Conservation (phyloP, 768 basidiomycete genomes). For the Leccinum boreale region DNA sequence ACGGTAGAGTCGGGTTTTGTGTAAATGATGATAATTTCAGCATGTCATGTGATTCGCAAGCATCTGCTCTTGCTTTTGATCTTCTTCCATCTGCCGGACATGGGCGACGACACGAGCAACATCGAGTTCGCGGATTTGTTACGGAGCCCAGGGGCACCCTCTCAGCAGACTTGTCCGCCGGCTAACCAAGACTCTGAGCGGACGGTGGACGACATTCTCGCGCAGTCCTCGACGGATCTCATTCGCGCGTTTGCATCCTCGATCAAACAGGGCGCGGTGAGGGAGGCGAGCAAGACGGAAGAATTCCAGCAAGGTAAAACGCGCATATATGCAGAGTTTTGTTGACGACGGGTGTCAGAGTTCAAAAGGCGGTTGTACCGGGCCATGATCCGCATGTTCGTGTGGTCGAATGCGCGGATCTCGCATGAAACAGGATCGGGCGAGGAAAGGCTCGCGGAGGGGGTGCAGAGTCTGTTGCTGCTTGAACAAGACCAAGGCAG, state of each 20-base stretch:
- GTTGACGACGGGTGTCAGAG: conserved; percentile 18
- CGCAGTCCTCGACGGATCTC: conserved; percentile 14
- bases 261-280: conserved; percentile 10
- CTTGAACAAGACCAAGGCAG: conserved; percentile 33
- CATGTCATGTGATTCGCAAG: conserved; percentile 26
- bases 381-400: conserved; percentile 11
- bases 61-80: conserved; percentile 2
- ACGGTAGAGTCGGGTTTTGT: conserved; percentile 6
- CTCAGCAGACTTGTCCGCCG: not conserved
- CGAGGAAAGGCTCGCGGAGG: conserved; percentile 11
- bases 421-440: conserved; percentile 14
- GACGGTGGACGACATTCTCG: conserved; percentile 24
- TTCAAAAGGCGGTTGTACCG: conserved; percentile 20
- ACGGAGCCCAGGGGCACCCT: conserved; percentile 1
- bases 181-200: not conserved
- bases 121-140: not conserved
- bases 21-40: conserved; percentile 21
- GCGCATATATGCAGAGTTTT: conserved; percentile 25
- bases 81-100: conserved; percentile 3
- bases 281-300: conserved; percentile 19
- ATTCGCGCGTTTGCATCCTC: conserved; percentile 20
- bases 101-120: conserved; percentile 12
- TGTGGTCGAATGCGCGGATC: conserved; percentile 28
- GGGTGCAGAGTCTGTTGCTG: conserved; percentile 17
- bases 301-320: conserved; percentile 24